phyloP scores from a whole-genome alignment of 768 basidiomycete genomes.

The Cantharellus cinnabarinus region DNA sequence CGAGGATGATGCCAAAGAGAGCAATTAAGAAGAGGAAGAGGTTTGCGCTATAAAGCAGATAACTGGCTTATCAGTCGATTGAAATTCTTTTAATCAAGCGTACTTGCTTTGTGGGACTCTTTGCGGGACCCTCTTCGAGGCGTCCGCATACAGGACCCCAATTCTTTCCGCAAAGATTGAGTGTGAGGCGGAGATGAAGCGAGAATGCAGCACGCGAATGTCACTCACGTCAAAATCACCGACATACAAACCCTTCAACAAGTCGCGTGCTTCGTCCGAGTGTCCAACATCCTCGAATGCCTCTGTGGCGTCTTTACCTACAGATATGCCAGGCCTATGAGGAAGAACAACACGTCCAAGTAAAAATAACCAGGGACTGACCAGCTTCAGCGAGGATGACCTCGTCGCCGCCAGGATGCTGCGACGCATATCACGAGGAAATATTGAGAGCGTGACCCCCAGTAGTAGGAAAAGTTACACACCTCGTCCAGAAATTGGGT shows the following conservation, averaged over 20 bases:
- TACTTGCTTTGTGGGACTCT: too few relatives aligned
- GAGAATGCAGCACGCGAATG: too few relatives aligned
- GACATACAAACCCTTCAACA: constrained; percentile 57
- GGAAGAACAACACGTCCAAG: not conserved
- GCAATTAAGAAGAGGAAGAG: constrained; percentile 73
- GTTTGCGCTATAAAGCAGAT: constrained; percentile 22
- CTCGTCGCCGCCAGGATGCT: constrained; percentile 98
- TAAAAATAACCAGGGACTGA: constrained; percentile 18
- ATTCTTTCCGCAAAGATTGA: too few relatives aligned
- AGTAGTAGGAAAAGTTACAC: constrained; percentile 9
- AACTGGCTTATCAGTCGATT: too few relatives aligned
- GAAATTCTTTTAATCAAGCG: too few relatives aligned
- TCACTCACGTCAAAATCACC: constrained; percentile 47
- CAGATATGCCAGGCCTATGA: not conserved
- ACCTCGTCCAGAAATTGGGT: constrained; percentile 93
- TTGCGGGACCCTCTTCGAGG: too few relatives aligned
- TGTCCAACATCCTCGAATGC: constrained; percentile 99
- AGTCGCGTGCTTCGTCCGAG: constrained; percentile 87
- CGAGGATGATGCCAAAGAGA: constrained; percentile 69
- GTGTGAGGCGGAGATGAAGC: too few relatives aligned
- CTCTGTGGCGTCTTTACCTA: constrained; percentile 92
- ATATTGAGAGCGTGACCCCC: not conserved
- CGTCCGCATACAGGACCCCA: too few relatives aligned
- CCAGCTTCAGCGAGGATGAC: constrained; percentile 85
- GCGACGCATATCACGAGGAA: not conserved